Evolutionary conservation across 2,329 filamentous ascomycete genomes (phyloP).

Genomic region (Penicillium sp.): DNA sequence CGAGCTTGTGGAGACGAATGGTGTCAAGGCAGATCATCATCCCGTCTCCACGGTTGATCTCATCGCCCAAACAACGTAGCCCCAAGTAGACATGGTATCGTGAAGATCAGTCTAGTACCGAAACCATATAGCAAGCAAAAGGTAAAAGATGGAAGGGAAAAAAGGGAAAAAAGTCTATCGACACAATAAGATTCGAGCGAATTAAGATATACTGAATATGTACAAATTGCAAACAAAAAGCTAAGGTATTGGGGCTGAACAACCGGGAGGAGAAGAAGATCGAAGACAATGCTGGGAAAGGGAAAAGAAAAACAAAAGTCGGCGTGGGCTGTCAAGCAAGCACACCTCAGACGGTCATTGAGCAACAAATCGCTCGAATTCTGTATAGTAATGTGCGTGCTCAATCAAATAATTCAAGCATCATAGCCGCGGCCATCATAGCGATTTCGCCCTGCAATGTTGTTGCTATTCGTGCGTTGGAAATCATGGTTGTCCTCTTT

Average conservation of each 20-base stretch:
- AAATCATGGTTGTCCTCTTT: slow-evolving; percentile 23
- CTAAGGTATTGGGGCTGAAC: slow-evolving; percentile 1
- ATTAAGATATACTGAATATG: background rate
- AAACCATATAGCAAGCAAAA: background rate
- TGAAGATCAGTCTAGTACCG: no score
- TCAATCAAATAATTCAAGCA: slow-evolving; percentile 7
- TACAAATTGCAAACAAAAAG: background rate
- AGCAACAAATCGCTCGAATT: background rate
- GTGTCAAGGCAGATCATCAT: background rate
- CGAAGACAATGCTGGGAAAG: background rate
- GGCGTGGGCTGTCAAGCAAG: background rate
- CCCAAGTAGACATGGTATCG: no score
- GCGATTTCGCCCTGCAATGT: slow-evolving; percentile 26
- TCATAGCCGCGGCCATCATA: slow-evolving; percentile 31
- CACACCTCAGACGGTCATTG: background rate
- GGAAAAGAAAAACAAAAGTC: background rate
- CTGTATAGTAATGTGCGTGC: background rate
- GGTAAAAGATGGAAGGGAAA: background rate
- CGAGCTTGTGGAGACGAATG: background rate
- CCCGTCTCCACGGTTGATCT: background rate
- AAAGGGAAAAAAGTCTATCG: background rate
- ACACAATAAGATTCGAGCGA: background rate
- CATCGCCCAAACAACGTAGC: background rate
- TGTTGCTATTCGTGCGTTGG: slow-evolving; percentile 20
- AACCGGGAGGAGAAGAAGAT: background rate